Percentiles rank a stretch among this genome's conserved stretches.
Conservation (phyloP, 495 filamentous ascomycete genomes). For the Clohesyomyces aquaticus region DNA sequence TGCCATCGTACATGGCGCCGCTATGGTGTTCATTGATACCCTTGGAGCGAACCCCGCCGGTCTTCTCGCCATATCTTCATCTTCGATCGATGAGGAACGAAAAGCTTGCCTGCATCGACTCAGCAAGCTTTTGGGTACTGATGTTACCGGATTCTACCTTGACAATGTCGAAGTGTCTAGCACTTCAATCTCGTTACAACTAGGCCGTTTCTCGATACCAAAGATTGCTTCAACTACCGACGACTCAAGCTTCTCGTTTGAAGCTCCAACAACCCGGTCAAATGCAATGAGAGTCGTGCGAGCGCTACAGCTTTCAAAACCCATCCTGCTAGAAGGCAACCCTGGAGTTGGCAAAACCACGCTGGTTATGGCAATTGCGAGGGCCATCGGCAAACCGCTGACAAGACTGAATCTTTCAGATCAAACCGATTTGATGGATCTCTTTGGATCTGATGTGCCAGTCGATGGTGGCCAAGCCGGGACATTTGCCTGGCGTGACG, state of each 20-base stretch:
- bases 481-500: conserved; percentile 92
- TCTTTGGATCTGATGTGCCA: conserved; percentile 97
- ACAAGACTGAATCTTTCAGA: conserved; percentile 96
- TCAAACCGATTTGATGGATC: conserved; percentile 94
- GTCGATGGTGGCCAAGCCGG: conserved; percentile 86
- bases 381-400: conserved; percentile 74
- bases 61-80: conserved; percentile 67
- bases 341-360: conserved; percentile 98
- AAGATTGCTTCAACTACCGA: conserved; percentile 53
- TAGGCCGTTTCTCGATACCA: conserved; percentile 74
- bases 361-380: conserved; percentile 80
- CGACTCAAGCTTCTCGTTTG: conserved; percentile 72
- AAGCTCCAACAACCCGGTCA: conserved; percentile 82
- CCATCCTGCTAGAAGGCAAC: conserved; percentile 91
- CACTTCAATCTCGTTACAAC: conserved; percentile 55
- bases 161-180: conserved; percentile 55
- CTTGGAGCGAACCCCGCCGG: conserved; percentile 92
- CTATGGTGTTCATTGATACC: conserved; percentile 94
- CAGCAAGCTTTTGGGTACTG: conserved; percentile 63
- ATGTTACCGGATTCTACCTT: conserved; percentile 67
- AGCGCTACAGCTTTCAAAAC: conserved; percentile 86
- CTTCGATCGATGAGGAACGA: conserved; percentile 64
- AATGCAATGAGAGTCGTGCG: conserved; percentile 90
- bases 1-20: conserved; percentile 80
- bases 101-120: conserved; percentile 73